These are phyloP conservation scores for Cryptococcus hybrid DNA, from an alignment of 1,284 basidiomycete genomes.

Conservation along the genomic window DNA sequence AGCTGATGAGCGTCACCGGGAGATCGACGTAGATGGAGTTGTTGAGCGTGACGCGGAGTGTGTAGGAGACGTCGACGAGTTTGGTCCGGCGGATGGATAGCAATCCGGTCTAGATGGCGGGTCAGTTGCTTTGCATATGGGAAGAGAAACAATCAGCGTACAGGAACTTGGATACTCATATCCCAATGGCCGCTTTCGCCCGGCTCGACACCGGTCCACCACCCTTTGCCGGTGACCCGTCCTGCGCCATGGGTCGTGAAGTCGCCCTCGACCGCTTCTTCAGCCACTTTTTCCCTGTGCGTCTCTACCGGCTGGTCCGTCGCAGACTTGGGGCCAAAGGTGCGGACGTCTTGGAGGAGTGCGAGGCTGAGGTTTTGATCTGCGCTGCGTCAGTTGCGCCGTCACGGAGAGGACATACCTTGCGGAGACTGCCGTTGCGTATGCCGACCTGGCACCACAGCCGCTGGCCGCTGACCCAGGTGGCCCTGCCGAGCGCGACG, in stretches of 20 bases:
- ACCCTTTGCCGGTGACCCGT: slow-evolving; percentile 75
- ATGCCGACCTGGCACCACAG: slow-evolving; percentile 70
- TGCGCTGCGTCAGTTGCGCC: slow-evolving; percentile 12
- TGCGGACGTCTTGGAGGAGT: slow-evolving; percentile 68
- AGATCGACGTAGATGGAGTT: slow-evolving; percentile 58
- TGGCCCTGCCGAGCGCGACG: slow-evolving; percentile 68
- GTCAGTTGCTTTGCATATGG: background rate
- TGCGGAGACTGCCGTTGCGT: slow-evolving; percentile 70
- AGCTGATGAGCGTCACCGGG: slow-evolving; percentile 48
- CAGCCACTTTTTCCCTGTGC: slow-evolving; percentile 56
- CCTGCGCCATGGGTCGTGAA: slow-evolving; percentile 58
- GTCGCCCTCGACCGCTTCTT: slow-evolving; percentile 62
- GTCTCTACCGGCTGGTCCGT: slow-evolving; percentile 21
- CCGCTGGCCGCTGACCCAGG: slow-evolving; percentile 84
- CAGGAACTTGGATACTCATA: slow-evolving; percentile 68
- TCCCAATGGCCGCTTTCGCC: slow-evolving; percentile 58
- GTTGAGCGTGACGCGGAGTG: slow-evolving; percentile 67
- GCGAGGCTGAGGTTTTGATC: slow-evolving; percentile 67
- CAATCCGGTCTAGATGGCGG: slow-evolving; percentile 60
- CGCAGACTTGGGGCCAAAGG: slow-evolving; percentile 56
- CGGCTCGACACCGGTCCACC: slow-evolving; percentile 77
- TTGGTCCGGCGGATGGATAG: slow-evolving; percentile 71
- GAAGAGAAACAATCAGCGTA: slow-evolving; percentile 50
- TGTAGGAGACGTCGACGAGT: slow-evolving; percentile 77
- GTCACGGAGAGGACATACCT: slow-evolving; percentile 39